Evolutionary conservation across 2,329 filamentous ascomycete species (phyloP).

Genomic region (Emmonsiellopsis sp.): DNA sequence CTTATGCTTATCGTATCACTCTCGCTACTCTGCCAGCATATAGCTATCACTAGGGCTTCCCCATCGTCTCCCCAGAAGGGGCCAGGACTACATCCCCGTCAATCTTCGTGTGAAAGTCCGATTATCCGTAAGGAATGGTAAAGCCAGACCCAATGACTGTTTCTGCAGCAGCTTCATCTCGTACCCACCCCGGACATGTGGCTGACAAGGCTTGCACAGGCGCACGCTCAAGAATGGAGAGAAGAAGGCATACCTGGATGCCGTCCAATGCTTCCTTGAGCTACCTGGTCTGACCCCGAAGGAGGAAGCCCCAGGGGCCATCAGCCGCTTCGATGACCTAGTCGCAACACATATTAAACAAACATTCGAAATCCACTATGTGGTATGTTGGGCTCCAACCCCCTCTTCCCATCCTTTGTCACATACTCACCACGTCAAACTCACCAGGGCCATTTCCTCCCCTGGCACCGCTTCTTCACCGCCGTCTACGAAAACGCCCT

Average conservation of each 20-base stretch:
- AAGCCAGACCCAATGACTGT: background rate
- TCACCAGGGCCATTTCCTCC: conserved; percentile 6
- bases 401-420: conserved; percentile 2
- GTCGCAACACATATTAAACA: conserved; percentile 34
- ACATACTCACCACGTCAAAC: conserved; percentile 30
- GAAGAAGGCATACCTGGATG: background rate
- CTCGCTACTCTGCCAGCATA: background rate
- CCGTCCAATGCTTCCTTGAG: background rate
- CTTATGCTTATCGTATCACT: background rate
- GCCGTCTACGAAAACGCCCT: conserved; percentile 16
- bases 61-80: background rate
- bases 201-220: background rate
- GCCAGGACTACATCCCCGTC: background rate
- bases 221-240: background rate
- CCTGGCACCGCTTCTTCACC: conserved; percentile 20
- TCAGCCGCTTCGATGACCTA: conserved; percentile 36
- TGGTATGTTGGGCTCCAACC: background rate
- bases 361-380: conserved; percentile 25
- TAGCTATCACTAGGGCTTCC: background rate
- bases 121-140: conserved; percentile 3
- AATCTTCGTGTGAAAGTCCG: background rate
- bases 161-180: too few relatives aligned
- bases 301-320: conserved; percentile 22
- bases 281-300: background rate
- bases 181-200: too few relatives aligned